Base-by-base conservation (phyloP, 345 rosid genomes). In the Citrus medica region DNA sequence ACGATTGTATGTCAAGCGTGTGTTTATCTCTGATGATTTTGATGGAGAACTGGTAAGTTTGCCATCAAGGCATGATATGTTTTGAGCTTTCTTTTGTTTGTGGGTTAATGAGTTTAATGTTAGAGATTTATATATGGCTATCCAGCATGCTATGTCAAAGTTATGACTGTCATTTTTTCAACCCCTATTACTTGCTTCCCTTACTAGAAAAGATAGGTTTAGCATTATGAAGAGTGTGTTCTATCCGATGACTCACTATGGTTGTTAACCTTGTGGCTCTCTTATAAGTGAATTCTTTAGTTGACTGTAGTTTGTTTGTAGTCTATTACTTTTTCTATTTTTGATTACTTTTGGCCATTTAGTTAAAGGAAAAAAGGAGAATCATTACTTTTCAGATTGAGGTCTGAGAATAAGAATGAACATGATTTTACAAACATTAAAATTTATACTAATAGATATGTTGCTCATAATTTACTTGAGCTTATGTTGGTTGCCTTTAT, bases 1-100 rank as follows among this genome's bases (percentile, higher is more conserved):
- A 62, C 91, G 98, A 2, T 76, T 94, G 79, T 89, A 92, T 78
- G 99, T 97, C 71, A 97, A 97, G 85, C 93, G 99, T 24, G 99
- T 97, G 65, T 97, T 97, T 82, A 97, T 97, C 85, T 97, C 98
- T 25, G 98, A 97, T 88, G 99, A 97, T 87, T 97, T 97, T 85
- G 99, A 97, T 85, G 99, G 99, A 80, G 99, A 96, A 84, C 88
- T 96, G 92, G 99, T 96, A 75, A 87, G 93, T 75, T 80, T 80
- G 33, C 69, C 19, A 0, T 60, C 28, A 27, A 24, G 71, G 71
- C 53, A 16, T 53, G 73, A 48, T 51, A 80, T 48, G 21, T 64
- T 76, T 6, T 62, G 60, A 60, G 19, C 4, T 28, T 21, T 14
- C 71, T 75, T 22, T 70, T 3, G 51, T 42, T 61, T 35, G 30